Conservation (phyloP, 2,329 filamentous ascomycete species). For the Fusarium musae region DNA sequence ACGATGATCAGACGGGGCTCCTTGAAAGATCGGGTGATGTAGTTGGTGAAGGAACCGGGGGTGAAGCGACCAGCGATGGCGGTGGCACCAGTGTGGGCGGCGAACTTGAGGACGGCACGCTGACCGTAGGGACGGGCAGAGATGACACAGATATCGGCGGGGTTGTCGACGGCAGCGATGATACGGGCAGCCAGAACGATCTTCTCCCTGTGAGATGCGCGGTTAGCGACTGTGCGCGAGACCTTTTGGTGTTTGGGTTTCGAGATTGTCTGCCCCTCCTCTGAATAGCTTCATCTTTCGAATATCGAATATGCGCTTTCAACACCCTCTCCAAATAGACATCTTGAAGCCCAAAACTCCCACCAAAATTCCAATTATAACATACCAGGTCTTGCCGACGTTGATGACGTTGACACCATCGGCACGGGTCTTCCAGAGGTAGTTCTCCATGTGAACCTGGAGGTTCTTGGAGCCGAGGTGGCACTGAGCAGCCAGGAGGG, state of each 20-base stretch:
- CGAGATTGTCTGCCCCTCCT: conserved; percentile 31
- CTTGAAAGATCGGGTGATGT: conserved; percentile 99
- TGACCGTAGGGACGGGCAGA: conserved; percentile 99
- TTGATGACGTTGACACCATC: conserved; percentile 99
- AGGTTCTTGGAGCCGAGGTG: conserved; percentile 99
- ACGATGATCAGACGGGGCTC: conserved; percentile 99
- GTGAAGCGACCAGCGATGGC: conserved; percentile 99
- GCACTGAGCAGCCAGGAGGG: conserved; percentile 95
- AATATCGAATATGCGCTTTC: neutral
- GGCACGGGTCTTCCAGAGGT: conserved; percentile 99
- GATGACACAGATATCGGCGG: conserved; percentile 98
- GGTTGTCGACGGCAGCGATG: conserved; percentile 99
- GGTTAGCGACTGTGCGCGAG: conserved; percentile 31
- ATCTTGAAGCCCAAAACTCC: neutral
- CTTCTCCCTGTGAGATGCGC: conserved; percentile 81
- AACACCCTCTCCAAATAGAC: neutral
- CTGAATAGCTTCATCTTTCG: conserved; percentile 24
- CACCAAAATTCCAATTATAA: neutral
- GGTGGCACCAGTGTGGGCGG: conserved; percentile 95
- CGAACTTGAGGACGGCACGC: conserved; percentile 99
- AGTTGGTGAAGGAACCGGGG: conserved; percentile 99
- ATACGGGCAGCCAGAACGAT: conserved; percentile 98
- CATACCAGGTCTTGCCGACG: conserved; percentile 99
- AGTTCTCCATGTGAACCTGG: conserved; percentile 99
- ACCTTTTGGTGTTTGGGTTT: conserved; percentile 33